A percentile compares a stretch with the other conserved stretches of the same genome.
phyloP scores from a whole-genome alignment of 1,284 basidiomycete genomes.

The Cutaneotrichosporon sp. region DNA sequence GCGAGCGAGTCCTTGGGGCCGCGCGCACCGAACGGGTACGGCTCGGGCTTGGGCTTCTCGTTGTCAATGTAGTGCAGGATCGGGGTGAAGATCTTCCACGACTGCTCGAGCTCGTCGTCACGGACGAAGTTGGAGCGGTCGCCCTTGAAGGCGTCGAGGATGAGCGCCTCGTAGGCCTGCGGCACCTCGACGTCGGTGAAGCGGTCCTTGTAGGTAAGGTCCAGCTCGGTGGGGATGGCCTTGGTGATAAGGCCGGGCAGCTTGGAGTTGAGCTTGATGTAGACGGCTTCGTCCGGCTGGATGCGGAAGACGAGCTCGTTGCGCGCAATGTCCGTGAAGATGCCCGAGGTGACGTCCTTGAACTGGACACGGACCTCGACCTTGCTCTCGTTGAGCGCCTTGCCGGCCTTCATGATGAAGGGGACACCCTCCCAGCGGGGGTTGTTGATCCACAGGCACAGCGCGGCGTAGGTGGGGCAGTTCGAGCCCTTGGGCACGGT shows the following conservation, averaged over 20 bases:
- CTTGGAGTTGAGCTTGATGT: constrained; percentile 93
- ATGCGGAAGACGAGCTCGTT: constrained; percentile 96
- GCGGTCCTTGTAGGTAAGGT: constrained; percentile 92
- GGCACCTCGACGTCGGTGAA: constrained; percentile 87
- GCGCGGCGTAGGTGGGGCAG: constrained; percentile 90
- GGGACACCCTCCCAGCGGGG: constrained; percentile 97
- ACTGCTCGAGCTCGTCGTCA: constrained; percentile 89
- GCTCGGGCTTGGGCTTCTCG: constrained; percentile 62
- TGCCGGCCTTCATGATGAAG: constrained; percentile 94
- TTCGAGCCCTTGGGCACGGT: constrained; percentile 88
- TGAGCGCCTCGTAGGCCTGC: constrained; percentile 90
- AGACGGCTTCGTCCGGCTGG: constrained; percentile 91
- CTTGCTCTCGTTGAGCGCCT: constrained; percentile 95
- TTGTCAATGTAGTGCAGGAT: constrained; percentile 83
- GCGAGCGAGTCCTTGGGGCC: constrained; percentile 80
- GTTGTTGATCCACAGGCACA: constrained; percentile 86
- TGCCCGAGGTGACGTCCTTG: constrained; percentile 92
- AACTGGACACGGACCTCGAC: constrained; percentile 96
- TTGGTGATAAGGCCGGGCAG: constrained; percentile 84
- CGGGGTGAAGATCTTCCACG: constrained; percentile 98
- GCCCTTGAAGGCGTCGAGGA: constrained; percentile 79
- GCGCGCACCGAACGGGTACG: constrained; percentile 88
- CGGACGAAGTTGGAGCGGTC: constrained; percentile 74
- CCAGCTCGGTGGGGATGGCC: constrained; percentile 92
- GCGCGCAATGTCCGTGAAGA: constrained; percentile 90